Percentiles rank a stretch among this genome's conserved stretches.
Conservation (phyloP, 371 early-diverging fungal genomes). For the Circinella umbellata region DNA sequence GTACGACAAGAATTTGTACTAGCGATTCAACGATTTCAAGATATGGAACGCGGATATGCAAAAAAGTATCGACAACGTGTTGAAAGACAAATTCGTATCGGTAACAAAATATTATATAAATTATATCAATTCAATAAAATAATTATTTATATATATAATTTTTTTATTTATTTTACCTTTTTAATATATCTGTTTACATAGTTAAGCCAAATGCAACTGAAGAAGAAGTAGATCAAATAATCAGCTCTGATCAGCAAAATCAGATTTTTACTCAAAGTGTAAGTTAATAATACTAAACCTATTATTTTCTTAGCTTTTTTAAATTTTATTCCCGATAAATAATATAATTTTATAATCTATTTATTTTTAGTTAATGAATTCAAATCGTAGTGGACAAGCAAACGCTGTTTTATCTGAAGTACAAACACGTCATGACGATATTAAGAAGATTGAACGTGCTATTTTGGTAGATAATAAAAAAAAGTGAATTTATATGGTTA, state of each 20-base stretch:
- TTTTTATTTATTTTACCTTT: background rate
- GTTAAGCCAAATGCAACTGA: slow-evolving; percentile 79
- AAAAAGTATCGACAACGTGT: slow-evolving; percentile 83
- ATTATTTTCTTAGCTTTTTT: background rate
- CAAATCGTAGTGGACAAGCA: slow-evolving; percentile 74
- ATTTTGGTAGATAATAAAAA: slow-evolving; percentile 60
- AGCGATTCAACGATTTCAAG: slow-evolving; percentile 79
- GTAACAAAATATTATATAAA: slow-evolving; percentile 17
- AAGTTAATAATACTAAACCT: background rate
- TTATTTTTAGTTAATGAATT: slow-evolving; percentile 60
- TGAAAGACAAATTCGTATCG: slow-evolving; percentile 85
- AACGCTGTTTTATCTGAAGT: slow-evolving; percentile 76
- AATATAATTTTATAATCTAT: background rate
- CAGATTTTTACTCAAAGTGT: slow-evolving; percentile 81
- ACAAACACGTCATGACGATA: slow-evolving; percentile 85
- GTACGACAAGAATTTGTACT: slow-evolving; percentile 82
- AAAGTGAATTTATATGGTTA: background rate
- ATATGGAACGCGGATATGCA: slow-evolving; percentile 76
- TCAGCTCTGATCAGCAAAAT: slow-evolving; percentile 67
- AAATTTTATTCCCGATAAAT: no score
- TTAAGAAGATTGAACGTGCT: slow-evolving; percentile 85
- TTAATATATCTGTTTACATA: slow-evolving; percentile 12
- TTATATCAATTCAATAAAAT: no score
- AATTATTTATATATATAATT: slow-evolving; percentile 28
- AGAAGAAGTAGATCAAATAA: slow-evolving; percentile 71